Base-by-base conservation (phyloP, 83 land plant species). In the Picea abies region DNA sequence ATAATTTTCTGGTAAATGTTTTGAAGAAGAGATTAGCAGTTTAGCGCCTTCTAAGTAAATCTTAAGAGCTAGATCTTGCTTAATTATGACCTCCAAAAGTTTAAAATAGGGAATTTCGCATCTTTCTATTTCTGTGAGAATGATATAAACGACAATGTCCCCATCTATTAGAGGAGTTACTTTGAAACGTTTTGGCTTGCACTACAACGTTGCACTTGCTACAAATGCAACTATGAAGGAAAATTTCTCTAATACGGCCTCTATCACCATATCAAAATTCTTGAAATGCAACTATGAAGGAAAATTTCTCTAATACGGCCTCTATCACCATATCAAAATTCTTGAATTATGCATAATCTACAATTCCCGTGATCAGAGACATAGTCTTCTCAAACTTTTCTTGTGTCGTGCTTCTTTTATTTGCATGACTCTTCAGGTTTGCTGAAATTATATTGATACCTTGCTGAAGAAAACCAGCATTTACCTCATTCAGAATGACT, bases 261-360 rank as follows among this genome's bases (percentile, higher is more conserved):
- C 99, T 62, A 97, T 94, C 80, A 97, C 96, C 91, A 97, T 90
- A 88, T 96, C 99, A 32, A 94, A 92, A 85, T 91, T 77, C 32
- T 82, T 84, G 78, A 35, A 35, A 35, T 35, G 35, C 35, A 35
- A 2, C 1, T 35, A 2, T 35, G 35, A 97, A 82, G 19, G 91
- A 82, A 80, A 97, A 80, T 69, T 90, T 90, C 78, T 97, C 99
- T 80, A 92, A 81, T 26, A 89, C 94, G 84, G 94, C 99, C 99
- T 97, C 99, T 63, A 97, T 94, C 81, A 97, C 97, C 91, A 97
- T 90, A 88, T 96, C 99, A 22, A 94, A 93, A 85, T 91, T 78
- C 35, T 82, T 85, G 80, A 96, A 97, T 14, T 93, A 96, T 60
- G 88, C 82, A 76, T 97, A 97, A 79, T 96, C 97, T 64, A 94